Evolutionary conservation across 176 grass and related monocot genomes (phyloP).

Genomic region (barley (Hordeum vulgare)): MorexV3_pseudomolecules_assembly NC_058520.1:594874182-594874681

Average conservation of each 20-base stretch:
- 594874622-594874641: slow-evolving; percentile 25
- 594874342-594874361: background rate
- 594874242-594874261: too few species aligned
- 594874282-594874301: too few species aligned
- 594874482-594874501: background rate
- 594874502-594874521: background rate
- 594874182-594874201: too few species aligned
- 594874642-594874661: slow-evolving; percentile 4
- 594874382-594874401: background rate
- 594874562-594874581: slow-evolving; percentile 4
- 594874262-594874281: too few species aligned
- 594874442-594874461: background rate
- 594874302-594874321: too few species aligned
- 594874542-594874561: background rate
- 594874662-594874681: background rate
- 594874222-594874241: too few species aligned
- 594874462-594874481: background rate
- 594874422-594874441: background rate
- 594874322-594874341: too few species aligned
- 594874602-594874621: slow-evolving; percentile 17
- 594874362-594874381: background rate
- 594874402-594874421: background rate
- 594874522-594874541: background rate
- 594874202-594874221: too few species aligned
- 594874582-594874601: slow-evolving; percentile 1